These are phyloP conservation scores for Globisporangium yorkense DNA, from an alignment of 352 stramenopile species.

Conservation along the genomic window DNA sequence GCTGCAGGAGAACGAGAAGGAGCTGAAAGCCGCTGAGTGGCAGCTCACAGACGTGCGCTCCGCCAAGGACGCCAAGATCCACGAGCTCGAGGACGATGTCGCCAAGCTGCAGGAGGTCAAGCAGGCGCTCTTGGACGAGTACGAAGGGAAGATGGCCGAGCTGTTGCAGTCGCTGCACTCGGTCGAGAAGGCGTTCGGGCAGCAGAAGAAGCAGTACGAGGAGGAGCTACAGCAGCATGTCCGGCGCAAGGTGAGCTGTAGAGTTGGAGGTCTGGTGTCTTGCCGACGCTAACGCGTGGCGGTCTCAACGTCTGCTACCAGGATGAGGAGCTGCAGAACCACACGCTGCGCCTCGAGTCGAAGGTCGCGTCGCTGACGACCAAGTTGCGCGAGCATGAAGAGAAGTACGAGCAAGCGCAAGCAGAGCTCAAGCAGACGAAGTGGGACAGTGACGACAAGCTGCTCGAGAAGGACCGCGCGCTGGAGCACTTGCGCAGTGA, in stretches of 20 bases:
- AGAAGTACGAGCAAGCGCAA: slow-evolving; percentile 40
- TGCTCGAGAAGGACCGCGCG: slow-evolving; percentile 54
- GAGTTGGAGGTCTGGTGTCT: too few species aligned
- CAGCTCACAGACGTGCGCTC: slow-evolving; percentile 53
- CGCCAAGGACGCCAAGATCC: slow-evolving; percentile 55
- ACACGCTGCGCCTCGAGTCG: slow-evolving; percentile 18
- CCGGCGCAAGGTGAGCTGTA: slow-evolving; percentile 33
- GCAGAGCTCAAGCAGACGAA: slow-evolving; percentile 52
- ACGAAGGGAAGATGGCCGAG: slow-evolving; percentile 83
- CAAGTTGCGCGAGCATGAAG: slow-evolving; percentile 48
- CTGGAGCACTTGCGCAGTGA: slow-evolving; percentile 40
- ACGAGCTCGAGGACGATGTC: slow-evolving; percentile 56
- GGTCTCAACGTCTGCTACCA: background rate
- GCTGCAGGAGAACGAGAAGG: slow-evolving; percentile 56
- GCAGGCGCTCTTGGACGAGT: slow-evolving; percentile 76
- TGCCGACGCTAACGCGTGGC: background rate
- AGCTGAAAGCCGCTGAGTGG: slow-evolving; percentile 62
- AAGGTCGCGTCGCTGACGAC: slow-evolving; percentile 39
- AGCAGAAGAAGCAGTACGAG: slow-evolving; percentile 79
- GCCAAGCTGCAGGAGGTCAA: slow-evolving; percentile 60
- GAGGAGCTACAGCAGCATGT: slow-evolving; percentile 47
- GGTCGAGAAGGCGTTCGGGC: slow-evolving; percentile 78
- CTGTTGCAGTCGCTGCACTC: slow-evolving; percentile 72
- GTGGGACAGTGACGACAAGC: slow-evolving; percentile 56
- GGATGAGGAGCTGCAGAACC: slow-evolving; percentile 26